Evolutionary conservation across 768 basidiomycete genomes (phyloP).

Genomic region (Myochromella boudieri): DNA sequence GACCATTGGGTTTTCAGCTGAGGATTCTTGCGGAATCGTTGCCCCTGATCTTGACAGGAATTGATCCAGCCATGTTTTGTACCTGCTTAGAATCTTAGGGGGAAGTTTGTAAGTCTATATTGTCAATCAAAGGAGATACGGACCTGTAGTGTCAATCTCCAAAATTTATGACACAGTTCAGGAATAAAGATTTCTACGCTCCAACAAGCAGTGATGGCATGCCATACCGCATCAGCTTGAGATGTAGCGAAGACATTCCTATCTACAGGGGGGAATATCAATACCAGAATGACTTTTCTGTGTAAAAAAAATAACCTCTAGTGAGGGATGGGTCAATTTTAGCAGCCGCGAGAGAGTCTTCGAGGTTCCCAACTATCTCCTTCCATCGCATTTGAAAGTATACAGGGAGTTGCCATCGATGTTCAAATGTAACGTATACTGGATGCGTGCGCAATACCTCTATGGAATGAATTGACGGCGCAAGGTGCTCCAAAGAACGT

Average conservation of each 20-base stretch:
- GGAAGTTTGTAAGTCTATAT: not conserved
- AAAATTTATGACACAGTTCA: constrained; percentile 82
- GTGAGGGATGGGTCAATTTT: constrained; percentile 39
- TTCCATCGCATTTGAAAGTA: constrained; percentile 99
- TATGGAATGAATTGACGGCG: constrained; percentile 72
- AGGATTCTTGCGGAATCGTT: no score
- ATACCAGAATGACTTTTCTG: not conserved
- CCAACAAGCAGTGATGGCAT: constrained; percentile 82
- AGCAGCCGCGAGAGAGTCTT: constrained; percentile 55
- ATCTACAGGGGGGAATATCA: constrained; percentile 18
- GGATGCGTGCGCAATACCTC: constrained; percentile 72
- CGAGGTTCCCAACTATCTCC: constrained; percentile 79
- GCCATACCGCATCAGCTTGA: constrained; percentile 70
- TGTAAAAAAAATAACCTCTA: constrained; percentile 35
- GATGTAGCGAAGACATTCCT: constrained; percentile 48
- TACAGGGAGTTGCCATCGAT: constrained; percentile 93
- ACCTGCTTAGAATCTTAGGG: constrained; percentile 74
- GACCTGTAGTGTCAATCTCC: constrained; percentile 90
- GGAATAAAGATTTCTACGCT: constrained; percentile 82
- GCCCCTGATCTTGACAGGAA: constrained; percentile 43
- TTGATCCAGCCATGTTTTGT: constrained; percentile 74
- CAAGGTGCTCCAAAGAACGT: constrained; percentile 75
- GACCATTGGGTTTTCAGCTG: constrained; percentile 52
- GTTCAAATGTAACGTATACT: constrained; percentile 69
- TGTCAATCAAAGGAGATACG: constrained; percentile 13